Base-by-base conservation (phyloP, 192 early-diverging fungal species). In the Martensiomyces pterosporus region DNA sequence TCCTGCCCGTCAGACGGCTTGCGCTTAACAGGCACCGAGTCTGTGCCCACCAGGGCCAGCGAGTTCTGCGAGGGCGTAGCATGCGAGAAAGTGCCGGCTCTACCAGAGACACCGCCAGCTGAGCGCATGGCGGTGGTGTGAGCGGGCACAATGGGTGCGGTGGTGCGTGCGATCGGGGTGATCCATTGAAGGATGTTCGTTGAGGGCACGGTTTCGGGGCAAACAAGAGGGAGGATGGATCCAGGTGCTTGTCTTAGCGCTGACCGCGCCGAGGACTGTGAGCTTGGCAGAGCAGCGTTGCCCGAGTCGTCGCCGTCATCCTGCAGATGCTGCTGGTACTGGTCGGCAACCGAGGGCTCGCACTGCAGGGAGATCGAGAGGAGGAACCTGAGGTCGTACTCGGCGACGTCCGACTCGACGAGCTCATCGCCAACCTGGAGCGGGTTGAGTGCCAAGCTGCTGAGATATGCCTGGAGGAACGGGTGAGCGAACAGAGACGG, bases 111-210 rank as follows among this genome's bases (percentile, higher is more conserved):
- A 4, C 41, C 53, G 4, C 26, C 27, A 14, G 57, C 47, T 21
- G 61, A 52, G 9, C 49, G n/a, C n/a, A n/a, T n/a, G n/a, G n/a
- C 47, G 1, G 36, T 29, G 2, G 52, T 47, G 4, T 56, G 61
- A 8, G 62, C 36, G 1, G 68, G 35, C 3, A 37, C 39, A 12
- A 8, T 5, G 5, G 29, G 29, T 32, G 29, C 29, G 9, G 62
- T 62, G 16, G 69, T 65, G n/a, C 69, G 57, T 0, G 52, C 43
- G 1, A 57, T 40, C 1, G 71, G 71, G 17, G 64, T 66, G 29
- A 75, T 75, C 71, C 71, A 75, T 43, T 75, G 71, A 46, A 75
- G 26, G 3, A 75, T 67, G 29, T 75, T 75, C 5, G 64, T 77
- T 29, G 64, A 73, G 3, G 64, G 64, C 33, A 77, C 69, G 0